Conservation (phyloP, 2,329 filamentous ascomycete genomes). For the Pseudocercospora cruenta region DNA sequence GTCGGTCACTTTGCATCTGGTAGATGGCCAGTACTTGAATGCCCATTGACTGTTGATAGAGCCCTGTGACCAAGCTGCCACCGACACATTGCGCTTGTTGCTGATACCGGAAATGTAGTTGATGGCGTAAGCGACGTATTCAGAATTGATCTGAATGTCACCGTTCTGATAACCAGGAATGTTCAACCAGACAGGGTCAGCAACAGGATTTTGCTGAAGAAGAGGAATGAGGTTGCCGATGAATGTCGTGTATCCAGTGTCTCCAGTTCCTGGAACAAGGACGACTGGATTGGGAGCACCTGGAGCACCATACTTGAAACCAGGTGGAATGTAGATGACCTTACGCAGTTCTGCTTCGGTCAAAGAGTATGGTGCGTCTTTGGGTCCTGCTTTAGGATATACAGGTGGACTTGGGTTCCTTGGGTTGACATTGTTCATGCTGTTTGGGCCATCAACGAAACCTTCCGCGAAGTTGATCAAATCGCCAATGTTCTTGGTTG, state of each 20-base stretch:
- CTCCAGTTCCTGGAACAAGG: conserved; percentile 57
- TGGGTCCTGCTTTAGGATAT: conserved; percentile 42
- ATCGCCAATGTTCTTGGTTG: conserved; percentile 29
- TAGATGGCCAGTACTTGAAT: conserved; percentile 60
- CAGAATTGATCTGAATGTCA: conserved; percentile 56
- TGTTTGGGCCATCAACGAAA: conserved; percentile 28
- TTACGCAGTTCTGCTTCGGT: conserved; percentile 51
- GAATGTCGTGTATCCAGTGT: conserved; percentile 50
- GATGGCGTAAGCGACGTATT: conserved; percentile 61
- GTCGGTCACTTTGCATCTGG: conserved; percentile 49
- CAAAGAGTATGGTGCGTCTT: conserved; percentile 55
- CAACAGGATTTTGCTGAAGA: conserved; percentile 45
- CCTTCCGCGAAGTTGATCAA: conserved; percentile 29
- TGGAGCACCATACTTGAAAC: conserved; percentile 50
- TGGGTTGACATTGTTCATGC: conserved; percentile 33
- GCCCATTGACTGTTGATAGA: conserved; percentile 59
- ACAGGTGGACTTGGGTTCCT: conserved; percentile 31
- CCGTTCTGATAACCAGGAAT: conserved; percentile 52
- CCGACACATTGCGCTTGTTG: conserved; percentile 42
- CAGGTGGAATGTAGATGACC: conserved; percentile 56
- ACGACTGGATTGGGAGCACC: conserved; percentile 49
- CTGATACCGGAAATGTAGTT: conserved; percentile 56
- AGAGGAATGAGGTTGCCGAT: conserved; percentile 55
- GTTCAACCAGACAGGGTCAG: conserved; percentile 61
- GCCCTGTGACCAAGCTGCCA: conserved; percentile 60